Evolutionary conservation across 2,329 filamentous ascomycete genomes (phyloP).

Genomic region (Orbilia brochopaga): DNA sequence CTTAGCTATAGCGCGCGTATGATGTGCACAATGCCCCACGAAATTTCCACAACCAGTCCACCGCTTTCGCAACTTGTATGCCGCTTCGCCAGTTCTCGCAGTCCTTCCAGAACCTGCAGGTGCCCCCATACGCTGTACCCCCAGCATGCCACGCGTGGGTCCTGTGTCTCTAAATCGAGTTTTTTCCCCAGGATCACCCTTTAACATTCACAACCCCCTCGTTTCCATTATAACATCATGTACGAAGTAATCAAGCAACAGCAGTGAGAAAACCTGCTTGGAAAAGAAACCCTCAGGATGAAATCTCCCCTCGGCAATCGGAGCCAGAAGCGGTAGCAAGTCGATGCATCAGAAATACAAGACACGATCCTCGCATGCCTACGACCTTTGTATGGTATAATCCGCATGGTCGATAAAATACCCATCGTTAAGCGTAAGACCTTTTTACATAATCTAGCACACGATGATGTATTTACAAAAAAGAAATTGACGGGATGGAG

Average conservation of each 20-base stretch:
- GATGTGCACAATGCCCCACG: not conserved
- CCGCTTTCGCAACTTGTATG: not conserved
- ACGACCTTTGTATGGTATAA: not conserved
- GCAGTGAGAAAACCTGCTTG: not conserved
- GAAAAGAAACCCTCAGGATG: not conserved
- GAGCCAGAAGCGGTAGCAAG: constrained; percentile 38
- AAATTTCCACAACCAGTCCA: constrained; percentile 2
- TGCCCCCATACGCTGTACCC: not conserved
- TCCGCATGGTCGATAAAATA: not conserved
- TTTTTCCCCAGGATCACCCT: not conserved
- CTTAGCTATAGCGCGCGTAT: not conserved
- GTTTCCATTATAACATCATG: constrained; percentile 1
- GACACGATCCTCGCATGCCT: not conserved
- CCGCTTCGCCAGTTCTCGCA: not conserved
- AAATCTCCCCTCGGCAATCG: constrained; percentile 39
- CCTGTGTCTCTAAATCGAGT: not conserved
- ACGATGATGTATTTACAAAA: not conserved
- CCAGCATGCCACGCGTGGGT: not conserved
- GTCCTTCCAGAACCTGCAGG: not conserved
- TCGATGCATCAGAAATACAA: constrained; percentile 22
- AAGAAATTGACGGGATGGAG: not conserved
- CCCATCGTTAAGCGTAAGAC: constrained; percentile 1
- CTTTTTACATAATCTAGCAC: too few species aligned
- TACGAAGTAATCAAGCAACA: not conserved
- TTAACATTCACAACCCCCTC: not conserved